Evolutionary conservation across 2,329 filamentous ascomycete genomes (phyloP).

Genomic region (Parastagonospora avenae): DNA sequence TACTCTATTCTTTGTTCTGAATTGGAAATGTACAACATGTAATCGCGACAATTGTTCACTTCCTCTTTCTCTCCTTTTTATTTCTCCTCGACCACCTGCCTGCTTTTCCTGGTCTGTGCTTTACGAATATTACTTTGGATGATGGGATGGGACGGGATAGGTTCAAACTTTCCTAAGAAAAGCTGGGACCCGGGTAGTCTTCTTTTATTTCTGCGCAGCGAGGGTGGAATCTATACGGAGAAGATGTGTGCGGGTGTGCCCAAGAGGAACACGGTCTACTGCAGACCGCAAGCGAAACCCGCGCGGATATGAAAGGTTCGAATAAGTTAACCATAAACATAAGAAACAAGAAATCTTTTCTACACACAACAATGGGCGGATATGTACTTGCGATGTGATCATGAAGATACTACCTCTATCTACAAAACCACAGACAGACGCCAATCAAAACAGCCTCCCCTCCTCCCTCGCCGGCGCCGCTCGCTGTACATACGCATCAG

Average conservation of each 20-base stretch:
- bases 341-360: neutral
- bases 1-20: conserved; percentile 15
- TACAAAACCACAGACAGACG: no score
- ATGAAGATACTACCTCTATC: no score
- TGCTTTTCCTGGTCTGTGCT: neutral
- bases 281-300: neutral
- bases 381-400: neutral
- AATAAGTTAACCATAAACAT: neutral
- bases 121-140: neutral
- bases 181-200: neutral
- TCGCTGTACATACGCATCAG: no score
- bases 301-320: neutral
- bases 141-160: neutral
- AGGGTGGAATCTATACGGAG: no score
- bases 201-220: no score
- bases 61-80: conserved; percentile 7
- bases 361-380: neutral
- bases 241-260: no score
- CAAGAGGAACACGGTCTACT: neutral
- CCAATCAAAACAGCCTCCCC: no score
- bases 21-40: conserved; percentile 43
- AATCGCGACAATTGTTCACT: conserved; percentile 29
- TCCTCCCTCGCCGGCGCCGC: no score
- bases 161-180: neutral
- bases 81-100: neutral